Evolutionary conservation across 306 rosid species (phyloP), one percentile per base, ranked within the genome.

Genomic region (Cicer arietinum): DNA sequence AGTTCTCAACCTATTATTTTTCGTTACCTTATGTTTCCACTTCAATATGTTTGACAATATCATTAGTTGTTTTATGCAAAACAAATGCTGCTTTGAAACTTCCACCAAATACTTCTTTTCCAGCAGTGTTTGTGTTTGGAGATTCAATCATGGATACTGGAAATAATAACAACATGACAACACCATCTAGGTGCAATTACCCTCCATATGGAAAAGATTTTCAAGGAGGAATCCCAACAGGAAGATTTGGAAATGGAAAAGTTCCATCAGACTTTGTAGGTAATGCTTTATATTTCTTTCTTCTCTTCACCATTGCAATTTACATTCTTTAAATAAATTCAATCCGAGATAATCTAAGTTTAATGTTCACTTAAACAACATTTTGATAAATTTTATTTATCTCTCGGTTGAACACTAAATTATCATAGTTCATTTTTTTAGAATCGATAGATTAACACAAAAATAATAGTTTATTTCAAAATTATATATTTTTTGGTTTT

Each of bases 111-210:
- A 53, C 35, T 50, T 11, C 80, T 1, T 10, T 88, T 47, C 90
- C 97, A 1, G 97, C 96, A 0, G 77, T 88, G 2, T 61, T 87
- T 1, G 86, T 84, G 44, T 84, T 92, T 6, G 97, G 97, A 40
- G 97, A 92, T 44, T 90, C 96, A 0, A 81, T 92, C 59, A 59
- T 92, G 84, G 97, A 92, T 58, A 90, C 97, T 0, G 97, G 97
- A 45, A 92, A 84, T 77, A 92, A 92, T 80, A 89, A 91, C 84
- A 7, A 84, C 70, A 83, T 3, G 63, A 64, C 75, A 5, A 7
- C 79, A 2, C 59, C 44, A 0, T 69, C 84, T 3, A 9, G 25
- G 7, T 69, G 84, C 67, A 75, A 83, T 70, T 83, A 12, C 57
- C 75, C 62, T 16, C 86, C 86, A 5, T 83, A 83, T 64, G 86